These are phyloP conservation scores for Kurtzmaniella fragi DNA, from an alignment of 805 yeast species.

Conservation along the genomic window DNA sequence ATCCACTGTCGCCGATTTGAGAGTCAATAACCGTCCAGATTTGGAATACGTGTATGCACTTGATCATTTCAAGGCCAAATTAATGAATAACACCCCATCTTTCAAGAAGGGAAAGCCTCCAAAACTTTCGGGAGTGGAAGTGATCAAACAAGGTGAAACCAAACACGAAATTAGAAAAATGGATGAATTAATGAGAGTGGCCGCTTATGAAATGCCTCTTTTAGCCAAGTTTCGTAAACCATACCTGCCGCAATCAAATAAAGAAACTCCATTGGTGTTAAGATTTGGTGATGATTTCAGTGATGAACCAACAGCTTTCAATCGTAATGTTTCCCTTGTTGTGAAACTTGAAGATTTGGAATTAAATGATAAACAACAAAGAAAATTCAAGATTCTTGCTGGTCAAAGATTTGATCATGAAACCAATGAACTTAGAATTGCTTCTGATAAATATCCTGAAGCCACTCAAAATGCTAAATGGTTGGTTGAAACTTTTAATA, in stretches of 20 bases:
- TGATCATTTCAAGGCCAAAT: constrained; percentile 38
- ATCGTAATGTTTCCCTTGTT: constrained; percentile 60
- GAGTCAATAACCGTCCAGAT: constrained; percentile 21
- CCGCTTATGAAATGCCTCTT: constrained; percentile 90
- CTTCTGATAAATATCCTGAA: constrained; percentile 61
- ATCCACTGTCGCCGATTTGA: constrained; percentile 30
- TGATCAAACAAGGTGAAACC: constrained; percentile 29
- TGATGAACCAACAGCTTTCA: constrained; percentile 67
- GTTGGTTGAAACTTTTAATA: constrained; percentile 58
- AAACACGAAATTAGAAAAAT: constrained; percentile 58
- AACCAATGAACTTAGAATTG: constrained; percentile 56
- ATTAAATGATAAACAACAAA: constrained; percentile 48
- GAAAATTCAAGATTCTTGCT: constrained; percentile 73
- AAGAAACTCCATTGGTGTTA: constrained; percentile 54
- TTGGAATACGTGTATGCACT: constrained; percentile 37
- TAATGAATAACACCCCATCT: constrained; percentile 37
- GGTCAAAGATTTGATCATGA: constrained; percentile 69
- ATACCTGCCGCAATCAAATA: constrained; percentile 46
- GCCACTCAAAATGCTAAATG: constrained; percentile 83
- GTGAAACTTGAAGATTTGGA: constrained; percentile 51
- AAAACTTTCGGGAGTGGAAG: constrained; percentile 30
- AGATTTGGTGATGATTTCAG: constrained; percentile 63
- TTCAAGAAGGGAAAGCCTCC: constrained; percentile 33
- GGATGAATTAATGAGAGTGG: constrained; percentile 72
- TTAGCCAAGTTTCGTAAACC: constrained; percentile 70